These are phyloP conservation scores for Ustilago nuda DNA, from an alignment of 1,284 basidiomycete species.

Conservation along the genomic window DNA sequence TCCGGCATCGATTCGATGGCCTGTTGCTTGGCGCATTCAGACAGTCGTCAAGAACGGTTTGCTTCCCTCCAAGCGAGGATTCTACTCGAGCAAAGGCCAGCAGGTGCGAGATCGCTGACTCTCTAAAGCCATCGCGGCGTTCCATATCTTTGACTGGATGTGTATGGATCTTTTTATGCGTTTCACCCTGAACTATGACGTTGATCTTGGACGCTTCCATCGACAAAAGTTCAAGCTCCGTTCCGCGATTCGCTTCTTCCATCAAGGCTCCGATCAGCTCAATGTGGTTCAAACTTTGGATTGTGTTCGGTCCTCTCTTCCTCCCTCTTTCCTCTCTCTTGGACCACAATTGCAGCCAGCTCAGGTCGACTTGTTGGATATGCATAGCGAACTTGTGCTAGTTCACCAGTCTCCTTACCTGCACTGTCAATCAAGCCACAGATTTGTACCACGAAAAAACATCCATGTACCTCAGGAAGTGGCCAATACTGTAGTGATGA, in stretches of 20 bases:
- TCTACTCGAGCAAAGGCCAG: background rate
- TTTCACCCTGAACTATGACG: conserved; percentile 2
- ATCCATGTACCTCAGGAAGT: background rate
- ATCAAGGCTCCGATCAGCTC: background rate
- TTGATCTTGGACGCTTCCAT: conserved; percentile 3
- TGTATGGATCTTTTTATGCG: background rate
- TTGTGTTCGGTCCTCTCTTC: background rate
- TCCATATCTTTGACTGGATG: background rate
- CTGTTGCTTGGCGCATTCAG: conserved; percentile 2
- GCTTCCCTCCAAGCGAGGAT: background rate
- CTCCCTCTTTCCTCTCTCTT: background rate
- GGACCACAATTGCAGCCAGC: background rate
- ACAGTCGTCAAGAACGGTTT: no score
- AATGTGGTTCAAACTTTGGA: background rate
- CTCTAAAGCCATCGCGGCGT: background rate
- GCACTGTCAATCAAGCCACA: background rate
- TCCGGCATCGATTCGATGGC: conserved; percentile 9
- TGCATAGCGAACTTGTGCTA: background rate
- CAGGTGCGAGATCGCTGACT: background rate
- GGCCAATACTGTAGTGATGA: background rate
- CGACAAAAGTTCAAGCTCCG: conserved; percentile 3
- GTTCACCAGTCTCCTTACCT: background rate
- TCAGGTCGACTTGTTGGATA: background rate
- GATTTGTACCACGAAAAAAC: background rate
- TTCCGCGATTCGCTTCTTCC: conserved; percentile 5